Evolutionary conservation across 495 filamentous ascomycete species (phyloP), one percentile per base, ranked within the genome.

Genomic region (Penicillium coprophilum): DNA sequence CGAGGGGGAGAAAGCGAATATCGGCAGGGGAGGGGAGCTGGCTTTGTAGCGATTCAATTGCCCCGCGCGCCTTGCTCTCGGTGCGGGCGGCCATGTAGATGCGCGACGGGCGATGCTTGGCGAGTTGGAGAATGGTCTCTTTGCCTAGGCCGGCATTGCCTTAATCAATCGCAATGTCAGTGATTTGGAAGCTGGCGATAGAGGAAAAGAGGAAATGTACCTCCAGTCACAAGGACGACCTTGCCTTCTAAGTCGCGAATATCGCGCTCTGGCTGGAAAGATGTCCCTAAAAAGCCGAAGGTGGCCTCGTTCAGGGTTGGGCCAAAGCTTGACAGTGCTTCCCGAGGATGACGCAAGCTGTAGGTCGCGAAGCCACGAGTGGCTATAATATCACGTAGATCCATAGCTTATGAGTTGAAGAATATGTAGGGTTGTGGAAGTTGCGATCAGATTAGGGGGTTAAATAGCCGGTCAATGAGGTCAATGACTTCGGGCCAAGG

Each of bases 101-200:
- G 15, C 81, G 78, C 9, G 77, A 64, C 15, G 87, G 84, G 34
- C 73, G 59, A 62, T 89, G 87, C 50, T 77, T 75, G 21, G 83
- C 82, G 10, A 89, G 78, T 27, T 84, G 80, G 53, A 80, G 69
- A 46, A 88, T 71, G 17, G 86, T 81, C 59, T 85, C 82, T 67
- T 81, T 80, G 57, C 87, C 87, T 4, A 91, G 74, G 3, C 89
- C 89, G 45, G 77, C 71, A 62, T 85, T 90, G 32, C 85, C 86
- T 85, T 6, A n/a, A 8, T 20, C 43, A 6, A 20, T 36, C 23
- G 9, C 45, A 8, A 6, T 17, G 50, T 60, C 36, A 55, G 46
- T 46, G 3, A 11, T n/a, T 8, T 51, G 34, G 15, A 39, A 19
- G 8, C 21, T 17, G 21, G 17, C 24, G 5, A 50, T 13, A 47